phyloP scores from a whole-genome alignment of 805 yeast species.

The Barnettozyma siamensis region DNA sequence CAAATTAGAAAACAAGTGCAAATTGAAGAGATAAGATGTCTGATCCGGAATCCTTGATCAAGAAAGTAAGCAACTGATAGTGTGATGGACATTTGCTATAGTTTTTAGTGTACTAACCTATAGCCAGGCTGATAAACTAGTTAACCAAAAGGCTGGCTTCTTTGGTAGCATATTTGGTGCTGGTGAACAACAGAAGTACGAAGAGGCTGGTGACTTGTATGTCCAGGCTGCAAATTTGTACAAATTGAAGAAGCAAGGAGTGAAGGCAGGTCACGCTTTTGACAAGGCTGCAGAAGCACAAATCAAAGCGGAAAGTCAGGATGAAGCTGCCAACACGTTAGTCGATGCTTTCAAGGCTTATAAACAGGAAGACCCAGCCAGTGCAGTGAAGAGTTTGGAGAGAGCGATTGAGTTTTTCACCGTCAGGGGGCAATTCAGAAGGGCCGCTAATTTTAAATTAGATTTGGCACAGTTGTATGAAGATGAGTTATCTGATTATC shows the following conservation, averaged over 20 bases:
- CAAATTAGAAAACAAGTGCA: too few species aligned
- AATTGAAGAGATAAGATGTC: conserved; percentile 8
- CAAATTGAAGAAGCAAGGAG: conserved; percentile 66
- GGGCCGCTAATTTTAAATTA: conserved; percentile 91
- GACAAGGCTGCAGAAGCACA: conserved; percentile 83
- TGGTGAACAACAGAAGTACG: conserved; percentile 56
- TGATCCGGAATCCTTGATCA: conserved; percentile 31
- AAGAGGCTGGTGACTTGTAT: conserved; percentile 89
- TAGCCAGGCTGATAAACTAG: conserved; percentile 60
- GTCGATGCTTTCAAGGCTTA: conserved; percentile 89
- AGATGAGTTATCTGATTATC: conserved; percentile 57
- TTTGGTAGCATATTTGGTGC: conserved; percentile 60
- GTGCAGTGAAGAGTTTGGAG: conserved; percentile 70
- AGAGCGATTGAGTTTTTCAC: conserved; percentile 82
- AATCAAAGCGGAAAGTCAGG: conserved; percentile 65
- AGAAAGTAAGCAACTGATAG: conserved; percentile 29
- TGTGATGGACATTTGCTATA: too few species aligned
- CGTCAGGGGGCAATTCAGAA: conserved; percentile 86
- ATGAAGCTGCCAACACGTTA: conserved; percentile 86
- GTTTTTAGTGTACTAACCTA: not conserved
- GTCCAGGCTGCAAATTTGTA: conserved; percentile 91
- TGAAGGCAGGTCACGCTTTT: conserved; percentile 76
- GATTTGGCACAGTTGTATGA: conserved; percentile 89
- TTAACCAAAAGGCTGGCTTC: conserved; percentile 65
- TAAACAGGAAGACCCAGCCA: conserved; percentile 64